Evolutionary conservation across 2,329 filamentous ascomycete species (phyloP).

Genomic region (Phoma sp.): DNA sequence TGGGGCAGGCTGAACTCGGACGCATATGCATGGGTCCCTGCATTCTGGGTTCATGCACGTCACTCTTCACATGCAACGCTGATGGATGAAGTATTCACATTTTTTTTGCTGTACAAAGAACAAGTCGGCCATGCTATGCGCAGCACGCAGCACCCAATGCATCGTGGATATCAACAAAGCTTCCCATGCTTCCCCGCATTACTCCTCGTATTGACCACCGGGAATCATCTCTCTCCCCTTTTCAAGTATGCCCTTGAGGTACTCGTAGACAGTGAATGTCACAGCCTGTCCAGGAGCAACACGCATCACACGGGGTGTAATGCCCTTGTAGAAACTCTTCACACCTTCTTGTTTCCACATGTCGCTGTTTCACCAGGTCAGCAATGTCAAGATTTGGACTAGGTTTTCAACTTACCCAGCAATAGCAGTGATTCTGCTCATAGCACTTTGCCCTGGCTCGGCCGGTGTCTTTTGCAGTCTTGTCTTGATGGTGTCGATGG

Average conservation of each 20-base stretch:
- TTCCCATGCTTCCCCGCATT: constrained; percentile 18
- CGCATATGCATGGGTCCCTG: constrained; percentile 17
- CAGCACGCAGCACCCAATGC: background rate
- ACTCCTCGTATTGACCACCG: constrained; percentile 60
- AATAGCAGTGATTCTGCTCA: constrained; percentile 80
- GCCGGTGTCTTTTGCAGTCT: constrained; percentile 89
- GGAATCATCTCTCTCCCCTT: constrained; percentile 56
- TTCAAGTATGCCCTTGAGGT: constrained; percentile 59
- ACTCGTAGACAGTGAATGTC: constrained; percentile 68
- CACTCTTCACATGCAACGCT: background rate
- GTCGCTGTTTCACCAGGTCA: constrained; percentile 39
- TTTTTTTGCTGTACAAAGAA: background rate
- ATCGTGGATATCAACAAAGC: constrained; percentile 23
- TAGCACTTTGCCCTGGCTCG: constrained; percentile 78
- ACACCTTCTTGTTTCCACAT: constrained; percentile 84
- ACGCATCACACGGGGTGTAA: constrained; percentile 96
- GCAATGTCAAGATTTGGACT: background rate
- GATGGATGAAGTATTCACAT: background rate
- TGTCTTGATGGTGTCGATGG: constrained; percentile 99
- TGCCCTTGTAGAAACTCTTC: constrained; percentile 98
- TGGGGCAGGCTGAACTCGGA: constrained; percentile 34
- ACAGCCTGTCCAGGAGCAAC: constrained; percentile 93
- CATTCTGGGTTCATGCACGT: constrained; percentile 1
- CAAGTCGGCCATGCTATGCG: constrained; percentile 11
- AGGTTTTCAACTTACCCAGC: constrained; percentile 56